Percentiles rank a stretch among this genome's conserved stretches.
phyloP scores from a whole-genome alignment of 1,139 yeast species.

The Yamadazyma buinensis region DNA sequence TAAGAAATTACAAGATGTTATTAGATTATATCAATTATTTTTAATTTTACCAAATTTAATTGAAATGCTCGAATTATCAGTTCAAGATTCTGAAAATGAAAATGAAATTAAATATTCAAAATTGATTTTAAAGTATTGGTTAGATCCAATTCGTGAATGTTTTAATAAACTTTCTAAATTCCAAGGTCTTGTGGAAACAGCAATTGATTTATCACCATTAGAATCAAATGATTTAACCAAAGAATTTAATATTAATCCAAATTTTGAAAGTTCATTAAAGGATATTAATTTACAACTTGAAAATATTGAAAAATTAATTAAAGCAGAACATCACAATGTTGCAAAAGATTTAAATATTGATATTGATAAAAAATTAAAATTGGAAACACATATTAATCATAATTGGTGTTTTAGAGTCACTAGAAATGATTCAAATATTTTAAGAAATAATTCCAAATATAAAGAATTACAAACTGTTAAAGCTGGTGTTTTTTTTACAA shows the following conservation, averaged over 20 bases:
- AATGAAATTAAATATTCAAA: conserved; percentile 19
- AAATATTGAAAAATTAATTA: conserved; percentile 51
- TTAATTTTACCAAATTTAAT: conserved; percentile 66
- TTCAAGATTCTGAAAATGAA: conserved; percentile 27
- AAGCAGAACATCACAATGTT: conserved; percentile 56
- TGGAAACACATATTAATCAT: conserved; percentile 80
- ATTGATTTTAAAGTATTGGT: conserved; percentile 52
- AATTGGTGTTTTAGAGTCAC: conserved; percentile 96
- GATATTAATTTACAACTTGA: conserved; percentile 58
- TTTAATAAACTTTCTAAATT: conserved; percentile 57
- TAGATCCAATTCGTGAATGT: conserved; percentile 49
- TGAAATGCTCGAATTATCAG: conserved; percentile 42
- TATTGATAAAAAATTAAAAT: conserved; percentile 78
- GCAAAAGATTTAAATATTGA: conserved; percentile 80
- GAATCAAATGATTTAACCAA: conserved; percentile 49
- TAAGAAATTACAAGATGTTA: conserved; percentile 75
- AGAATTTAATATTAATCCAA: conserved; percentile 84
- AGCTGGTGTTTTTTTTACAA: conserved; percentile 91
- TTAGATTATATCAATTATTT: conserved; percentile 81
- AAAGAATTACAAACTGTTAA: conserved; percentile 85
- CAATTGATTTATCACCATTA: conserved; percentile 80
- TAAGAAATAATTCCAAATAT: conserved; percentile 66
- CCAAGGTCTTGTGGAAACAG: conserved; percentile 86
- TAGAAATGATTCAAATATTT: conserved; percentile 77
- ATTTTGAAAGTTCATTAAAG: conserved; percentile 75